Conservation (phyloP, 805 yeast genomes). For the Spathaspora girioi region DNA sequence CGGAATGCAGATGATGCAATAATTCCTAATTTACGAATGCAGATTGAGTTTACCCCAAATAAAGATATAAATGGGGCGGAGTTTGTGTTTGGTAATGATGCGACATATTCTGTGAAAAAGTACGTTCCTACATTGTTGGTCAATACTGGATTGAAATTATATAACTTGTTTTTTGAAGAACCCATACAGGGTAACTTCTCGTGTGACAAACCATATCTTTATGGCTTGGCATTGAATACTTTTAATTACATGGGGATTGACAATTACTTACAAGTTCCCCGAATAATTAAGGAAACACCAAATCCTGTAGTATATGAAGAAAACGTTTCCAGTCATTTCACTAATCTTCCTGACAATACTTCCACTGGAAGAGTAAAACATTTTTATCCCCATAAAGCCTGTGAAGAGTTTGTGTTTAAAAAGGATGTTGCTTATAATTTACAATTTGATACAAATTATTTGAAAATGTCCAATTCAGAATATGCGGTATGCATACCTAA, state of each 20-base stretch:
- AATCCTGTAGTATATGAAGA: slow-evolving; percentile 16
- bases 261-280: slow-evolving; percentile 4
- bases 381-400: slow-evolving; percentile 36
- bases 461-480: slow-evolving; percentile 47
- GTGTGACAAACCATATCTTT: slow-evolving; percentile 57
- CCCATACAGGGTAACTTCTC: slow-evolving; percentile 62
- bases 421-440: slow-evolving; percentile 38
- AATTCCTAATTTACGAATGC: slow-evolving; percentile 28
- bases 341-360: slow-evolving; percentile 23
- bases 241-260: slow-evolving; percentile 44
- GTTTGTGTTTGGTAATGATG: slow-evolving; percentile 69
- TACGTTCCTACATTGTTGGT: slow-evolving; percentile 50
- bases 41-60: slow-evolving; percentile 41
- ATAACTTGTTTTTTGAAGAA: slow-evolving; percentile 59
- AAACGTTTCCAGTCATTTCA: slow-evolving; percentile 14
- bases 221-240: slow-evolving; percentile 58
- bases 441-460: slow-evolving; percentile 52
- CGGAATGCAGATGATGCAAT: slow-evolving; percentile 8
- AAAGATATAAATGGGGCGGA: slow-evolving; percentile 45
- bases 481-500: slow-evolving; percentile 53
- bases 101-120: slow-evolving; percentile 54
- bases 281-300: background rate
- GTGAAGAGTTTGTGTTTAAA: slow-evolving; percentile 39
- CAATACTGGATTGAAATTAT: slow-evolving; percentile 50
- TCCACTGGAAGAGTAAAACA: slow-evolving; percentile 39